Evolutionary conservation across 768 basidiomycete genomes (phyloP).

Genomic region (Suillus americanus): DNA sequence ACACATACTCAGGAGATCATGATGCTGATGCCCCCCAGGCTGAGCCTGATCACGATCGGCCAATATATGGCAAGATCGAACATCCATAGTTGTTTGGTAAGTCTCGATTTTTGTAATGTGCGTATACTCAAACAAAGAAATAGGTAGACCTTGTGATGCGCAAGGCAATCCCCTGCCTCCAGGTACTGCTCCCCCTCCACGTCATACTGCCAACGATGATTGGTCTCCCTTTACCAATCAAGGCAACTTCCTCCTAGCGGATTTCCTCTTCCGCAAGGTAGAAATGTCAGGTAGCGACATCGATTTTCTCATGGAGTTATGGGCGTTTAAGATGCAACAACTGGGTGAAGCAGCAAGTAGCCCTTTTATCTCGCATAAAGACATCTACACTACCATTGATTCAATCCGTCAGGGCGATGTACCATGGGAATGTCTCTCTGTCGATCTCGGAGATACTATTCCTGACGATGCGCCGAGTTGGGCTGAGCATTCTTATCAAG

Average conservation of each 20-base stretch:
- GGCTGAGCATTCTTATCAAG: slow-evolving; percentile 10
- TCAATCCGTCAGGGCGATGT: slow-evolving; percentile 31
- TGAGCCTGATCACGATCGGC: not conserved
- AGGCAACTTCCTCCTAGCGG: slow-evolving; percentile 19
- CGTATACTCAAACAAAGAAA: not conserved
- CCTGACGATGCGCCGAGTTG: slow-evolving; percentile 1
- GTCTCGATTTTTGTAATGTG: not conserved
- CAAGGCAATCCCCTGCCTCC: not conserved
- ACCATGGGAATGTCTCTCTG: slow-evolving; percentile 35
- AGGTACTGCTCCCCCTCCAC: slow-evolving; percentile 1
- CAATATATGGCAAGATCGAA: not conserved
- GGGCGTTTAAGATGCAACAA: slow-evolving; percentile 4
- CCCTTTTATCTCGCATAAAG: slow-evolving; percentile 31
- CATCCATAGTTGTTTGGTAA: not conserved
- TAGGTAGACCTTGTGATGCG: not conserved
- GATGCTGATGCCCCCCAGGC: not conserved
- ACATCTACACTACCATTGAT: slow-evolving; percentile 37
- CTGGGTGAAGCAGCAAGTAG: slow-evolving; percentile 13
- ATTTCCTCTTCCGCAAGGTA: slow-evolving; percentile 6
- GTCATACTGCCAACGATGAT: not conserved
- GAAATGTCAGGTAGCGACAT: slow-evolving; percentile 27
- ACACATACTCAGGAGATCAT: not conserved
- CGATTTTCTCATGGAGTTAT: slow-evolving; percentile 23
- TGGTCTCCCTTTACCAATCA: slow-evolving; percentile 22
- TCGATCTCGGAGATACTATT: slow-evolving; percentile 9